These are phyloP conservation scores for Starmerella floricola DNA, from an alignment of 805 yeast genomes.

Conservation along the genomic window DNA sequence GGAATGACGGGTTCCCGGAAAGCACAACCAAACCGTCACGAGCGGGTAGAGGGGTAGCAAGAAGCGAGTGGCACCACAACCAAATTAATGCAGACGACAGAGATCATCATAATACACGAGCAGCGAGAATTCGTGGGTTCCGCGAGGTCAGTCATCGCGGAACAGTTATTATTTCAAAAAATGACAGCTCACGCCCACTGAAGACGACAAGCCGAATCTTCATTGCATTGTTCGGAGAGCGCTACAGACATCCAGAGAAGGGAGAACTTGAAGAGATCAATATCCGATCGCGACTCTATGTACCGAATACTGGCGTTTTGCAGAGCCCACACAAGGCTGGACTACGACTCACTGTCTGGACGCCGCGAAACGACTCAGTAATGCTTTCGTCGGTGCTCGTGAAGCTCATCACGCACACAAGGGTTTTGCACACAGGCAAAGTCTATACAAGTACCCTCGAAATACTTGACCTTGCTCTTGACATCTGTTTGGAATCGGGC, in stretches of 20 bases:
- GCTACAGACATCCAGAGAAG: constrained; percentile 2
- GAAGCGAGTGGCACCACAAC: too few relatives aligned
- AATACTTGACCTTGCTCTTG: background rate
- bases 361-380: background rate
- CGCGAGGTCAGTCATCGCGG: too few relatives aligned
- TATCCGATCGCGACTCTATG: background rate
- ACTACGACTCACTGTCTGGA: background rate
- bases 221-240: constrained; percentile 6
- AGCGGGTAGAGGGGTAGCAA: too few relatives aligned
- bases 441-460: background rate
- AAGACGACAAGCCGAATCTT: background rate
- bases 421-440: background rate
- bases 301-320: constrained; percentile 8
- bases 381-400: constrained; percentile 1
- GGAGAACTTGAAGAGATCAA: constrained; percentile 7
- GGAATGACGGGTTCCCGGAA: too few relatives aligned
- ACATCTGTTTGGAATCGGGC: constrained; percentile 1
- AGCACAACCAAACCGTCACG: too few relatives aligned
- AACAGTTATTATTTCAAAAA: too few relatives aligned
- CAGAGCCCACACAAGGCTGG: constrained; percentile 12
- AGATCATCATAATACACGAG: too few relatives aligned
- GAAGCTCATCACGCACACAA: constrained; percentile 1
- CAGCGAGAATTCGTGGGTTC: too few relatives aligned
- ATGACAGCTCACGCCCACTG: too few relatives aligned
- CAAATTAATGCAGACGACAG: too few relatives aligned